Evolutionary conservation across 345 rosid species (phyloP), one percentile per base, ranked within the genome.

Genomic region (Lepidium africanum): DNA sequence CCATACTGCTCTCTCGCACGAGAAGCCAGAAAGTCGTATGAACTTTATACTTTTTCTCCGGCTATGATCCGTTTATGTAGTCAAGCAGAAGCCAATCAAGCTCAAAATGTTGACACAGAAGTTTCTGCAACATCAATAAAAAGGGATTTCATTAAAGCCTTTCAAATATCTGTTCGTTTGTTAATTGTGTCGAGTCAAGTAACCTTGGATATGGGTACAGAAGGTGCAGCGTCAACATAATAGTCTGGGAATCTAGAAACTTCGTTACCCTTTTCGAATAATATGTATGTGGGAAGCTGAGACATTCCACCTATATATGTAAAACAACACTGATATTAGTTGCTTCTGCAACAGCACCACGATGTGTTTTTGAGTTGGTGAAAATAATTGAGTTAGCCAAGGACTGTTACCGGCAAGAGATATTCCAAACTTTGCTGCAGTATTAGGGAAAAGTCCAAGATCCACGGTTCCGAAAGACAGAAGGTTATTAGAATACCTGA

Each of bases 371-470:
- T 25, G 39, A 58, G 16, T 19, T 47, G 16, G 15, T 59, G 45
- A 17, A 65, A 56, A 65, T 25, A 13, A 39, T 1, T n/a, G 19
- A 60, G 56, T 67, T 42, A 15, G 52, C 11, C 10, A 33, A 69
- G 21, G 61, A 57, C 6, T 49, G 15, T 40, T 72, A 84, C 91
- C 92, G 12, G 87, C 85, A 19, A 88, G 89, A 73, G 93, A 86
- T 74, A 92, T 90, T 78, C 97, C 97, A 78, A 90, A 88, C 68
- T 78, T 85, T 56, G 82, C 92, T 19, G 97, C 93, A 63, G 86
- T 83, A 80, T 90, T 88, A 69, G 98, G 92, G 71, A 92, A 92
- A 60, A 92, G 90, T 72, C 97, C 97, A 40, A 92, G 88, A 80
- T 92, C 98, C 32, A 92, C 79, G 46, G 80, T 84, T 66, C 93